These are phyloP conservation scores for Solanum neorickii DNA, from an alignment of 257 asterid species.

Conservation along the genomic window DNA sequence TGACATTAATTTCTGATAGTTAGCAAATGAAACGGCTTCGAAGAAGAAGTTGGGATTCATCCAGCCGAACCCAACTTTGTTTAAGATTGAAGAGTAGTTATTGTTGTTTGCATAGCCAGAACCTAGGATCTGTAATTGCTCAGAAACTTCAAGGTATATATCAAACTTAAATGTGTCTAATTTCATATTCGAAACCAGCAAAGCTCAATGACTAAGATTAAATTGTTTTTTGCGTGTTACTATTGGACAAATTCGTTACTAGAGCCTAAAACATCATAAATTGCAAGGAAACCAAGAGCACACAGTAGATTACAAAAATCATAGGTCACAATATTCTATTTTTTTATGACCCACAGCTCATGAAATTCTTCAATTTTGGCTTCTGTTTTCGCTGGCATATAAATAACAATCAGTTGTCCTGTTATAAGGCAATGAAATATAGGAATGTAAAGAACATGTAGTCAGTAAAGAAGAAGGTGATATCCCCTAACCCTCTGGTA, in stretches of 20 bases:
- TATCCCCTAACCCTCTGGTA: conserved; percentile 54
- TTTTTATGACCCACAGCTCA: neutral
- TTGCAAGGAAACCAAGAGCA: neutral
- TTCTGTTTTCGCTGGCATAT: neutral
- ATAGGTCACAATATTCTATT: neutral
- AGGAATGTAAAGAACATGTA: neutral
- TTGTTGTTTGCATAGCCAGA: neutral
- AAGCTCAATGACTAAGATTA: neutral
- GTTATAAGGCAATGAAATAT: neutral
- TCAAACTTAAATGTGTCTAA: neutral
- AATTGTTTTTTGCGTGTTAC: neutral
- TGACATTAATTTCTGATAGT: neutral
- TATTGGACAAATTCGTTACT: neutral
- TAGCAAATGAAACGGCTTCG: neutral
- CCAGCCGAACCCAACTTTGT: neutral
- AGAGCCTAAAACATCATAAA: neutral
- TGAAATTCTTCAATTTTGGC: neutral
- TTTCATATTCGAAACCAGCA: neutral
- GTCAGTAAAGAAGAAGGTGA: neutral
- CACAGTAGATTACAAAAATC: neutral
- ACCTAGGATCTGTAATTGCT: neutral
- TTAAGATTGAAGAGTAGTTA: neutral
- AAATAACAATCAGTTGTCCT: neutral
- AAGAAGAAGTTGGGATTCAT: neutral
- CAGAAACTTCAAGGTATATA: neutral